phyloP scores from a whole-genome alignment of 805 yeast species.

The Candida chauliodis region DNA sequence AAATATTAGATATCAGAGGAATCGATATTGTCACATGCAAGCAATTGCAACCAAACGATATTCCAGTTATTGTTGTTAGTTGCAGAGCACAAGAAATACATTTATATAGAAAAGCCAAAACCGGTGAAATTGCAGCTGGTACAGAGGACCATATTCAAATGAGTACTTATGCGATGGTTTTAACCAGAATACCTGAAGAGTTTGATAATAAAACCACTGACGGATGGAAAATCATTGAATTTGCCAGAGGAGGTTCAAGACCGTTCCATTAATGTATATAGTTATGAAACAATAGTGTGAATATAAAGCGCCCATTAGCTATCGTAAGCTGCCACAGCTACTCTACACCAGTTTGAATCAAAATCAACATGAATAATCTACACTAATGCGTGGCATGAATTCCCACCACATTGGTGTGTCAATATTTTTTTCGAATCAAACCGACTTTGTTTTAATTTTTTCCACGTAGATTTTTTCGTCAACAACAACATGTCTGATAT shows the following conservation, averaged over 20 bases:
- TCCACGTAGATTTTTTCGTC: not conserved
- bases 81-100: conserved; percentile 97
- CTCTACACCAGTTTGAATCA: too few species aligned
- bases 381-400: too few species aligned
- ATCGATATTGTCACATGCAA: conserved; percentile 89
- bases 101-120: conserved; percentile 80
- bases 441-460: too few species aligned
- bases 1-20: conserved; percentile 89
- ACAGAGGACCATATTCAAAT: conserved; percentile 87
- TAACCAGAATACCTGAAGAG: conserved; percentile 90
- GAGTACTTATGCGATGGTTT: conserved; percentile 94
- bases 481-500: conserved; percentile 37
- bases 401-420: too few species aligned
- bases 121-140: conserved; percentile 95
- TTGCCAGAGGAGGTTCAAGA: conserved; percentile 90
- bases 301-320: too few species aligned
- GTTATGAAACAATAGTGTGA: not conserved
- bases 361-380: too few species aligned
- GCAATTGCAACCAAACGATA: conserved; percentile 82
- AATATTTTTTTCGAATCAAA: too few species aligned
- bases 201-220: conserved; percentile 87
- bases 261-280: conserved; percentile 48
- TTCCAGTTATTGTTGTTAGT: conserved; percentile 88
- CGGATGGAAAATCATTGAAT: conserved; percentile 95
- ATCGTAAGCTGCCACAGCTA: too few species aligned